Base-by-base conservation (phyloP, 805 yeast species). In the Yamadazyma ubonensis region DNA sequence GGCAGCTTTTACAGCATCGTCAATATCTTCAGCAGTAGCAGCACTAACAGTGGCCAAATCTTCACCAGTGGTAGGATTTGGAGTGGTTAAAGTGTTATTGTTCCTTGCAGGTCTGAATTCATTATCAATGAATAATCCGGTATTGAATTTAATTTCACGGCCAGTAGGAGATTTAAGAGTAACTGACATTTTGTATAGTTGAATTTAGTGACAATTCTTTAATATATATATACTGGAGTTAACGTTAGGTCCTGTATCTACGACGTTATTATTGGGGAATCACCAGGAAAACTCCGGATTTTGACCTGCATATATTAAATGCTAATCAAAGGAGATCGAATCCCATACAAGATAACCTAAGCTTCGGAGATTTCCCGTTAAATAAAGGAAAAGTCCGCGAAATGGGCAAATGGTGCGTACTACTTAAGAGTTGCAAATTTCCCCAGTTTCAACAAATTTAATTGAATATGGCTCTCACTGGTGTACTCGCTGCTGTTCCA, bases 11-110 rank as follows among this genome's bases (percentile, higher is more conserved):
- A 76, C 83, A 1, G 84, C 83, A 18, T 46, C 45, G 50, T 79
- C 75, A 11, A 79, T 75, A 47, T 79, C 83, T 37, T 71, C 70
- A 9, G 52, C 67, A 19, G 62, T 58, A 28, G 82, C 83, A 27
- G 71, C 66, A 45, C 75, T 75, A 18, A 79, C 73, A 15, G 70
- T 63, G 17, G 78, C 66, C 44, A 76, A 73, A 25, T 62, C 68
- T 44, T 75, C 63, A 20, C 77, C 84, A 18, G 75, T 73, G 6
- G 79, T 67, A 2, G 86, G 84, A 47, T 77, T 71, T 39, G 67
- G 49, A 1, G 77, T 65, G 36, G 69, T 74, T 20, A 75, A 58
- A 20, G 55, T 59, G 21, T 61, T 55, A 27, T 66, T 67, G 17
- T 60, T 52, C 19, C 54, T 46, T 5, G 77, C 58, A 21, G 57